Conservation (phyloP, 2,329 filamentous ascomycete species). For the Ceratocystis papillata region DNA sequence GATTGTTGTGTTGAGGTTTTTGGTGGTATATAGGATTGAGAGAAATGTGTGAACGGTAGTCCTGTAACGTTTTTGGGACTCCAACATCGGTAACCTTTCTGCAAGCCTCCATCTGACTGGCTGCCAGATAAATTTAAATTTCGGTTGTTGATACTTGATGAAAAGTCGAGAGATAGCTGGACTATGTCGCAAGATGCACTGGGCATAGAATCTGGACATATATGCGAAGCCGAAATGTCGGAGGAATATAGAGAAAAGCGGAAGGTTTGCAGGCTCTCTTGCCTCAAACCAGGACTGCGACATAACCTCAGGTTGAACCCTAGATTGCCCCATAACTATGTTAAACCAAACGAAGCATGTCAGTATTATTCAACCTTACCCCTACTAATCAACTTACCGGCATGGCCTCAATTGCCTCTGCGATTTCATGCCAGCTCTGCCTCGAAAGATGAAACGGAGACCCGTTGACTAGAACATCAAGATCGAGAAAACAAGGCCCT, state of each 20-base stretch:
- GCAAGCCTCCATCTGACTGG: background rate
- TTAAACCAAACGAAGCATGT: background rate
- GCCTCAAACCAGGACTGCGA: slow-evolving; percentile 1
- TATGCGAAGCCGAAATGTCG: slow-evolving; percentile 23
- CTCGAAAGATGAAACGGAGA: slow-evolving; percentile 16
- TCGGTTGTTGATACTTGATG: background rate
- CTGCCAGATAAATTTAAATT: background rate
- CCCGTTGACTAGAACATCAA: slow-evolving; percentile 20
- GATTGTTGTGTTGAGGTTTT: slow-evolving; percentile 1
- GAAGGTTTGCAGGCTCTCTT: slow-evolving; percentile 3
- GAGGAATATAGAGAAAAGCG: slow-evolving; percentile 23
- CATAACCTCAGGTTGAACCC: slow-evolving; percentile 21
- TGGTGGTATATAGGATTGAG: slow-evolving; percentile 18
- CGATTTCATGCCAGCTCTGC: slow-evolving; percentile 16
- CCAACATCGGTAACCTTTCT: slow-evolving; percentile 1
- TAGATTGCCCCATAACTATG: slow-evolving; percentile 22
- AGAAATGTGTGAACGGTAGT: slow-evolving; percentile 22
- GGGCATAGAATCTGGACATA: slow-evolving; percentile 15
- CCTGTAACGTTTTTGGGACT: background rate
- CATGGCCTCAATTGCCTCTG: slow-evolving; percentile 19
- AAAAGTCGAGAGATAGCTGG: slow-evolving; percentile 15
- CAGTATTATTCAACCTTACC: background rate
- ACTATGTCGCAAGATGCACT: slow-evolving; percentile 19
- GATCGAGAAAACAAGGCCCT: slow-evolving; percentile 21
- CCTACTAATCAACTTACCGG: slow-evolving; percentile 17